phyloP scores from a whole-genome alignment of 2,329 filamentous ascomycete genomes.

The Penicillium psychrosexuale region DNA sequence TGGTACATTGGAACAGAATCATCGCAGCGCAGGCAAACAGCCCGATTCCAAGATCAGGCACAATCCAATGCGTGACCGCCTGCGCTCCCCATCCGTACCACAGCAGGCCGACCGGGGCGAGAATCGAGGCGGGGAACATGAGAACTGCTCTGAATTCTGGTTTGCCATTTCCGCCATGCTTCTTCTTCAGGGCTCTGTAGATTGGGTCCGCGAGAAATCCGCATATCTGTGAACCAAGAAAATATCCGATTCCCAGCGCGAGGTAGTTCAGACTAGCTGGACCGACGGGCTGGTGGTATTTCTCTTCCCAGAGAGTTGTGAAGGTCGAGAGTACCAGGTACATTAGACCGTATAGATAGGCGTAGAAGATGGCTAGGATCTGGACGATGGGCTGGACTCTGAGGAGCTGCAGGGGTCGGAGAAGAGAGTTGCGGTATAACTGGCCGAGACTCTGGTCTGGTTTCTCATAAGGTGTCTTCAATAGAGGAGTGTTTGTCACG shows the following conservation, averaged over 20 bases:
- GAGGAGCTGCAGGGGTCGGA: constrained; percentile 53
- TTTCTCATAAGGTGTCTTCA: constrained; percentile 25
- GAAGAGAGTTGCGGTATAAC: constrained; percentile 38
- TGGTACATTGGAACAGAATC: constrained; percentile 32
- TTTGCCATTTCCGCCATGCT: not conserved
- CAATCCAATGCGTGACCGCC: constrained; percentile 46
- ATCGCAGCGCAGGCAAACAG: constrained; percentile 46
- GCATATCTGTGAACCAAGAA: constrained; percentile 48
- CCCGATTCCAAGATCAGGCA: constrained; percentile 49
- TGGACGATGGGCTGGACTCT: constrained; percentile 56
- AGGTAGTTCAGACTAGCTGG: constrained; percentile 59
- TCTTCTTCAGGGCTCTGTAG: not conserved
- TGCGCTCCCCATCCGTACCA: constrained; percentile 54
- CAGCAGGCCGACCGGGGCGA: constrained; percentile 51
- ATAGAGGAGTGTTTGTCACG: constrained; percentile 29
- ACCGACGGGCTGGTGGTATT: constrained; percentile 51
- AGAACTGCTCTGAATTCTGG: constrained; percentile 61
- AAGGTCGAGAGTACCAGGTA: constrained; percentile 61
- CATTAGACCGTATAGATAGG: constrained; percentile 56
- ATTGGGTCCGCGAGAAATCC: not conserved
- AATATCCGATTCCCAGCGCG: constrained; percentile 57
- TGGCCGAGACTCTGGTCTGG: constrained; percentile 15
- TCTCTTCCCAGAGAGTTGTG: constrained; percentile 50
- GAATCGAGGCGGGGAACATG: constrained; percentile 49
- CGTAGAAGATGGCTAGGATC: constrained; percentile 49